Base-by-base conservation (phyloP, 345 rosid genomes). In the Boechera stricta region DNA sequence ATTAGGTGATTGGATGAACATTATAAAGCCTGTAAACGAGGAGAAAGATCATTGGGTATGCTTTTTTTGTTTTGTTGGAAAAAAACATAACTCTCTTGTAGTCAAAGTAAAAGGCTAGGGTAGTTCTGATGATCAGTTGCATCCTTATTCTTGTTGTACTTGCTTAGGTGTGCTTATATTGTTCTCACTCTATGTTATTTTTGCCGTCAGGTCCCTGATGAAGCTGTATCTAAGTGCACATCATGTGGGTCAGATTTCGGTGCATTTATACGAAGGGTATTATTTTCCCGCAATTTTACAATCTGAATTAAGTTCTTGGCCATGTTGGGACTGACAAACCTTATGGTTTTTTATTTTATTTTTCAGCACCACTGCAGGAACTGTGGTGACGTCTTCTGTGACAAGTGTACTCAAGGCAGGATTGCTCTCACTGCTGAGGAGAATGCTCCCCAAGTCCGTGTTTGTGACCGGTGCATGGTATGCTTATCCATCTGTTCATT, bases 361-460 rank as follows among this genome's bases (percentile, higher is more conserved):
- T 77, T 72, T 31, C 95, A 96, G 99, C 99, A 96, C 84, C 99
- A 96, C 76, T 96, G 99, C 84, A 85, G 98, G 84, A 96, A 96
- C 73, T 96, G 98, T 76, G 98, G 99, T 61, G 99, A 96, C 80
- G 90, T 96, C 73, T 96, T 90, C 84, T 96, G 99, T 71, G 99
- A 96, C 89, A 93, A 93, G 82, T 96, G 99, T 64, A 96, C 95
- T 29, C 91, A 89, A 55, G 97, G 97, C 65, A 88, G 98, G 84
- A 90, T 84, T 81, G 94, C 96, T 77, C 96, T 95, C 60, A 95
- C 94, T 71, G 94, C 97, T 26, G 99, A 95, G 65, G 98, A 91
- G 72, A 90, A 87, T 85, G 93, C 97, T 63, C 96, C 87, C 79
- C 93, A 86, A 39, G 99, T 96, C 81, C 84, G 99, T 81, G 98